Conservation (phyloP, 2,329 filamentous ascomycete species). For the Sphaerostilbella broomeana region DNA sequence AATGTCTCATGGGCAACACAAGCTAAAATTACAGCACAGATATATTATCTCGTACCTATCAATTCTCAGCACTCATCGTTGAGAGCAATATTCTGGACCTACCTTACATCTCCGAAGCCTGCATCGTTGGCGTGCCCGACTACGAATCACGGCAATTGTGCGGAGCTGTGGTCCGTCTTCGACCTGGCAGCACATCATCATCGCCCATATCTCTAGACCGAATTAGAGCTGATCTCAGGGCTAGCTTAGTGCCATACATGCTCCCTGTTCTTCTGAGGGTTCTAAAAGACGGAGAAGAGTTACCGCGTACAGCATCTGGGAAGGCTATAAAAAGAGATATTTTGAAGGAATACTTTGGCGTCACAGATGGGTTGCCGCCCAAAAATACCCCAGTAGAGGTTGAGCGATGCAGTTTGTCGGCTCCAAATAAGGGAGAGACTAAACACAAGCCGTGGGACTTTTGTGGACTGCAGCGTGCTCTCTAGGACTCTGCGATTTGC, state of each 20-base stretch:
- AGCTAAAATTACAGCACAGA: background rate
- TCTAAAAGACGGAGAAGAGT: background rate
- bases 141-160: slow-evolving; percentile 12
- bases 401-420: background rate
- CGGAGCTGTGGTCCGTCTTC: slow-evolving; percentile 11
- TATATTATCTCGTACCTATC: background rate
- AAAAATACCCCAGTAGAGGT: background rate
- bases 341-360: background rate
- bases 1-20: background rate
- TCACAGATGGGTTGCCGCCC: background rate
- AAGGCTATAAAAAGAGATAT: background rate
- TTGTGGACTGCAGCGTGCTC: background rate
- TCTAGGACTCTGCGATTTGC: background rate
- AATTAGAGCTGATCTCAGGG: slow-evolving; percentile 10
- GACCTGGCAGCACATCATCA: background rate
- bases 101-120: slow-evolving; percentile 13
- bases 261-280: slow-evolving; percentile 10
- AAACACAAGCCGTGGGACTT: slow-evolving; percentile 10
- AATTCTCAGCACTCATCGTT: slow-evolving; percentile 9
- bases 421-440: background rate
- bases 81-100: slow-evolving; percentile 12
- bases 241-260: slow-evolving; percentile 4
- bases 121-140: slow-evolving; percentile 11
- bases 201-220: background rate
- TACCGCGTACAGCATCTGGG: background rate